Evolutionary conservation across 495 filamentous ascomycete species (phyloP).

Genomic region (Cercophora sp.): DNA sequence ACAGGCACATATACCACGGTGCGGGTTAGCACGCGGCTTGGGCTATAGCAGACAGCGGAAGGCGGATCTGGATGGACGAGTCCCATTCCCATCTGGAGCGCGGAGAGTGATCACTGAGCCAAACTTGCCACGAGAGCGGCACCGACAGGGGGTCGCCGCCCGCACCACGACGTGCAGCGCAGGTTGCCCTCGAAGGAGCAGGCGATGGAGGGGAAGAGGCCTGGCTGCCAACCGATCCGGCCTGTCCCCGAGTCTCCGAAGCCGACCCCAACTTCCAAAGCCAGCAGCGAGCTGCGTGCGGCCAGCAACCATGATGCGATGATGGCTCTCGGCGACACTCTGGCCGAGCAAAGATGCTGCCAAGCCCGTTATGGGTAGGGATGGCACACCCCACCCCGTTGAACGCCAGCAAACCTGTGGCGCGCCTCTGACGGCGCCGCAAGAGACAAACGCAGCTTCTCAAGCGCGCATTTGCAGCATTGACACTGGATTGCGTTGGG

Average conservation of each 20-base stretch:
- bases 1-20: conserved; percentile 29
- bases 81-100: conserved; percentile 14
- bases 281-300: conserved; percentile 13
- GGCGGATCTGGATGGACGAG: conserved; percentile 21
- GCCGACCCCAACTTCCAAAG: conserved; percentile 21
- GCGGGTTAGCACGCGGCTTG: conserved; percentile 16
- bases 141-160: conserved; percentile 21
- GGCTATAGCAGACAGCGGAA: conserved; percentile 15
- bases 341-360: conserved; percentile 21
- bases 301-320: conserved; percentile 20
- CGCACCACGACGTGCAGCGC: conserved; percentile 12
- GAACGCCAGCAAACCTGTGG: conserved; percentile 14
- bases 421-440: conserved; percentile 11
- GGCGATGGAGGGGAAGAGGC: conserved; percentile 3
- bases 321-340: conserved; percentile 29
- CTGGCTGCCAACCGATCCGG: conserved; percentile 21
- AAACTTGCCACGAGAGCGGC: conserved; percentile 11
- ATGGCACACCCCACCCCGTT: conserved; percentile 25
- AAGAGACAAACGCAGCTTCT: not conserved
- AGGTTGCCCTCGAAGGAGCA: not conserved
- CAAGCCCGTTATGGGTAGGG: conserved; percentile 28
- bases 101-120: conserved; percentile 6
- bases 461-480: too few species aligned
- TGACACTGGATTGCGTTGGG: conserved; percentile 6
- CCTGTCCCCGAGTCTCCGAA: conserved; percentile 20